Base-by-base conservation (phyloP, 257 asterid species). In the Nicotiana obtusifolia region DNA sequence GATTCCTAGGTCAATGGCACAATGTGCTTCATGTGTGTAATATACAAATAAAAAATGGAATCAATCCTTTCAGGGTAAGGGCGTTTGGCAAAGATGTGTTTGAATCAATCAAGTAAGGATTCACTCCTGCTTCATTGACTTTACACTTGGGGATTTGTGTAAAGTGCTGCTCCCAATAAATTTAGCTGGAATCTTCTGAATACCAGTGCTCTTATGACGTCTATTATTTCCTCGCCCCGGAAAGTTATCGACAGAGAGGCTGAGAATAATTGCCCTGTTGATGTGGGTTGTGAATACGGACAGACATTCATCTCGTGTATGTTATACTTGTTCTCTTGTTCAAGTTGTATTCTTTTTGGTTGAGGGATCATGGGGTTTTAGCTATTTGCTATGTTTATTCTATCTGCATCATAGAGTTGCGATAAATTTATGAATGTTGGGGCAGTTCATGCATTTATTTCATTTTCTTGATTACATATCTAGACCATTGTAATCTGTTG, bases 311-410 rank as follows among this genome's bases (percentile, higher is more conserved):
- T 41, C 9, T 41, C 49, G 49, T 41, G 49, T 41, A 41, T 41
- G 17, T 69, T 44, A 20, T 41, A 17, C 41, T 5, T n/a, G 57
- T 16, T 44, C 20, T 20, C n/a, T 37, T 20, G 57, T 71, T 44
- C 78, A n/a, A 20, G 44, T 71, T 71, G 78, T 68, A 41, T 41
- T 71, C 5, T 71, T 41, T 69, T 20, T 71, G 78, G 54, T 68
- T 3, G 33, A 44, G 59, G 35, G 59, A 13, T 71, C 78, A 44
- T 20, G 57, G 35, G 20, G 33, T 41, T 13, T 41, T 37, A 20
- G 59, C 77, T 20, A 69, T 22, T 41, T 71, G 59, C 78, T 71
- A 41, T 22, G 60, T 1, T 71, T 71, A n/a, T 20, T 44, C 13
- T 71, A 44, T 13, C 37, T 71, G 59, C 7, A 28, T 20, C 15